Base-by-base conservation (phyloP, 2,329 filamentous ascomycete species). In the Coleophoma crateriformis region DNA sequence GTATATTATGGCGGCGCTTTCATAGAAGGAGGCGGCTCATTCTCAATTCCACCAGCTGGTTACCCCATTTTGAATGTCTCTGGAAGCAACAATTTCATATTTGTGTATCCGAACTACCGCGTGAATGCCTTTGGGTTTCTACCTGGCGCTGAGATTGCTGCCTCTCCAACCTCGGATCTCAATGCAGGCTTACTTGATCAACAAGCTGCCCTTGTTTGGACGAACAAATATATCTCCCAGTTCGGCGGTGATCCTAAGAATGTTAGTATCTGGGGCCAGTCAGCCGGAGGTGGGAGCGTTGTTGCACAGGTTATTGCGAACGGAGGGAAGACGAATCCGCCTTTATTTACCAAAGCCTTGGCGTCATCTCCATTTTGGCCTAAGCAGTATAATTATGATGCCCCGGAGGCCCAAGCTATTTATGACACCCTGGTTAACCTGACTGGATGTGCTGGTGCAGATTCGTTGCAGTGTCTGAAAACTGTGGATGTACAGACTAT, bases 91-190 rank as follows among this genome's bases (percentile, higher is more conserved):
- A 51, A 64, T 19, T 66, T 87, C 47, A 68, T 87, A 19, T 78
- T 73, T 47, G 74, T 85, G 39, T 78, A 74, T 62, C 76, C 84
- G 59, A 80, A 79, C 64, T 82, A 87, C 63, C 75, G 85, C 4
- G 75, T 88, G 32, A 81, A 82, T 7, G 77, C 79, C 2, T 71
- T 89, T 60, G 88, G 88, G 0, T 90, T 92, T 66, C 65, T 88
- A 27, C 76, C 79, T 10, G 82, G 79, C 1, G 64, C 65, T 10
- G 58, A 78, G 48, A 73, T 81, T 13, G 70, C 72, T 8, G 72
- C 71, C 17, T 74, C 73, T 35, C 79, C 77, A 0, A 60, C 77
- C 32, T 68, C 82, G 35, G 76, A 71, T 15, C 49, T 77, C 8
- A 89, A 88, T 54, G 67, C 82, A 6, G 85, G 85, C 1, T 64